phyloP scores from a whole-genome alignment of 2,329 filamentous ascomycete genomes.

The Ceratocystis eucalypticola region DNA sequence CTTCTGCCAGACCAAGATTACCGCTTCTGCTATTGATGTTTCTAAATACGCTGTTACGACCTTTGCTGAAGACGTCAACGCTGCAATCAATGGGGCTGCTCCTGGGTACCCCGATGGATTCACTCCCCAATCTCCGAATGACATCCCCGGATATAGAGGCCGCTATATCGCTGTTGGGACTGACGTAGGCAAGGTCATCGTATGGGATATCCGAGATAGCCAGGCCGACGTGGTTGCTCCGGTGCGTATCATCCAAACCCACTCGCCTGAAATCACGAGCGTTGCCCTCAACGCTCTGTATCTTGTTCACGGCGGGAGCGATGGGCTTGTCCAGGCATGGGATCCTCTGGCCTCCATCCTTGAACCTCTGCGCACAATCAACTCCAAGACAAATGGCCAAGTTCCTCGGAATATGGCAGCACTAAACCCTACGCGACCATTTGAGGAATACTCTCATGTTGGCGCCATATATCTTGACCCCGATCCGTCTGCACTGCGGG shows the following conservation, averaged over 20 bases:
- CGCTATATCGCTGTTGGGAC: constrained; percentile 75
- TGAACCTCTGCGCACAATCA: constrained; percentile 71
- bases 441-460: constrained; percentile 59
- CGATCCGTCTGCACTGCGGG: constrained; percentile 71
- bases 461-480: constrained; percentile 78
- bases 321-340: constrained; percentile 92
- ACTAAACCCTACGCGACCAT: constrained; percentile 44
- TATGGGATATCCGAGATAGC: constrained; percentile 70
- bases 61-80: constrained; percentile 51
- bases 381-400: constrained; percentile 69
- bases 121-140: constrained; percentile 24
- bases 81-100: constrained; percentile 4
- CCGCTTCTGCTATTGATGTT: constrained; percentile 55
- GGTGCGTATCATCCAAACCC: constrained; percentile 72
- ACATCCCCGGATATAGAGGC: constrained; percentile 74
- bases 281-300: constrained; percentile 75
- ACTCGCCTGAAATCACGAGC: constrained; percentile 75
- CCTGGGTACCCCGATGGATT: constrained; percentile 9
- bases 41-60: constrained; percentile 61
- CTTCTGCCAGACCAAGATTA: constrained; percentile 48
- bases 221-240: constrained; percentile 43
- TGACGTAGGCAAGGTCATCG: constrained; percentile 55
- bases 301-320: constrained; percentile 82
- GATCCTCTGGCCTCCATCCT: constrained; percentile 75
- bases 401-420: constrained; percentile 58